Evolutionary conservation across 2,329 filamentous ascomycete species (phyloP), one percentile per base, ranked within the genome.

Genomic region (Claviceps maximensis): DNA sequence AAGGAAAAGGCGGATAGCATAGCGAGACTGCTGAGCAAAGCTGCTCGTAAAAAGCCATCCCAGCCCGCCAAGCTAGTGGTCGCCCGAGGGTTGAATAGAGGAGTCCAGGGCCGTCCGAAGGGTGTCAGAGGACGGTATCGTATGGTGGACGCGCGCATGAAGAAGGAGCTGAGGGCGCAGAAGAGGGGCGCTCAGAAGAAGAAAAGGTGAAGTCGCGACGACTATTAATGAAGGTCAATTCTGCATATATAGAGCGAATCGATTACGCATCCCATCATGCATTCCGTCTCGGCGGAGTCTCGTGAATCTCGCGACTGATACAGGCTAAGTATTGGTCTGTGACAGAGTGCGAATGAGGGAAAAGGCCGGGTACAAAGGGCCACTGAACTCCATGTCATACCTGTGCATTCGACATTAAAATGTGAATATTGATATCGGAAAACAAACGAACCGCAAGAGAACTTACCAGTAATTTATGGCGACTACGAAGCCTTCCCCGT

Each of bases 41-140:
- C 89, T 9, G 78, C 79, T 51, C 89, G 87, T 72, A 91, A 90
- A 79, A 95, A 90, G 76, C 87, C 86, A 27, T 87, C 84, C 70
- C 79, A 84, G 59, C 80, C 87, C 55, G 83, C 94, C 57, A 93
- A 87, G 70, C 78, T 98, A 46, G 89, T 98, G 36, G 90, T 96
- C 57, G 93, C 93, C 17, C 82, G 78, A 56, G 91, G 91, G 56
- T 71, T 79, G 50, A 96, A 97, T 69, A 84, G 83, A 60, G 91
- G 89, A 63, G 83, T 95, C 64, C 81, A 86, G 66, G 91, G 90
- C 21, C 77, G 91, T 61, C 93, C 93, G 2, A 86, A 82, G 68
- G 93, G 91, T 55, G 89, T 95, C 25, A 96, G 95, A 79, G 91
- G 91, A 40, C 84, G 88, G 60, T 98, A 98, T 69, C 95, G 95